phyloP scores from a whole-genome alignment of 805 yeast species.

The Candida glaebosa region DNA sequence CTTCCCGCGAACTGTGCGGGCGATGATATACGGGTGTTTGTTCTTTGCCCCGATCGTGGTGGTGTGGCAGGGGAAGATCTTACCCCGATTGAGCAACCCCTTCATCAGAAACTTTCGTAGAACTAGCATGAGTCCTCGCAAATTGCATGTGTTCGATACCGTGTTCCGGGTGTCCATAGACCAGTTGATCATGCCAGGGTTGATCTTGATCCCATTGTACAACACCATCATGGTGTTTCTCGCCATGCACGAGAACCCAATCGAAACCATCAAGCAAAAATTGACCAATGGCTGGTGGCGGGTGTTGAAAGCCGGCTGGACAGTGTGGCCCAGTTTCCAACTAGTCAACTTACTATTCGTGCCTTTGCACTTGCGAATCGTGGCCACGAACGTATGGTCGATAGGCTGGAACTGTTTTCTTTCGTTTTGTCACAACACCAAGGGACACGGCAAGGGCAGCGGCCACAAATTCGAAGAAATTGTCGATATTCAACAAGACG shows the following conservation, averaged over 20 bases:
- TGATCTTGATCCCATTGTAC: slow-evolving; percentile 42
- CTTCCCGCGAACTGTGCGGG: slow-evolving; percentile 30
- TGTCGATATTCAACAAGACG: slow-evolving; percentile 37
- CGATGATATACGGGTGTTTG: slow-evolving; percentile 34
- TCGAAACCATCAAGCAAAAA: slow-evolving; percentile 29
- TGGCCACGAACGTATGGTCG: slow-evolving; percentile 36
- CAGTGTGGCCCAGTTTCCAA: slow-evolving; percentile 42
- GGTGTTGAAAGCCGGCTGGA: slow-evolving; percentile 38
- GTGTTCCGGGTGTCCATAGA: slow-evolving; percentile 29
- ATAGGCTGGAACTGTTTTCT: slow-evolving; percentile 42
- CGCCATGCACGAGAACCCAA: slow-evolving; percentile 33
- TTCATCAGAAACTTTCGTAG: slow-evolving; percentile 15
- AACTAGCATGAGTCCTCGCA: slow-evolving; percentile 5
- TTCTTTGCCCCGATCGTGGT: slow-evolving; percentile 40
- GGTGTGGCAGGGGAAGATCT: slow-evolving; percentile 35
- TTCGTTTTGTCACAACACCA: slow-evolving; percentile 47
- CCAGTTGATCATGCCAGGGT: slow-evolving; percentile 33
- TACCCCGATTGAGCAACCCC: slow-evolving; percentile 35
- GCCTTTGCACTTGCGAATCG: slow-evolving; percentile 38
- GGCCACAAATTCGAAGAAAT: slow-evolving; percentile 35
- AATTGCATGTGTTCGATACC: slow-evolving; percentile 16
- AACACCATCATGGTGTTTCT: slow-evolving; percentile 35
- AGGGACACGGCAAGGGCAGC: slow-evolving; percentile 36
- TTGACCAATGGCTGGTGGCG: slow-evolving; percentile 38
- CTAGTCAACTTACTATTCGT: slow-evolving; percentile 33